Percentiles rank a stretch among this genome's conserved stretches.
Evolutionary conservation across 2,329 filamentous ascomycete species (phyloP).

Genomic region (Claviceps spartinae): DNA sequence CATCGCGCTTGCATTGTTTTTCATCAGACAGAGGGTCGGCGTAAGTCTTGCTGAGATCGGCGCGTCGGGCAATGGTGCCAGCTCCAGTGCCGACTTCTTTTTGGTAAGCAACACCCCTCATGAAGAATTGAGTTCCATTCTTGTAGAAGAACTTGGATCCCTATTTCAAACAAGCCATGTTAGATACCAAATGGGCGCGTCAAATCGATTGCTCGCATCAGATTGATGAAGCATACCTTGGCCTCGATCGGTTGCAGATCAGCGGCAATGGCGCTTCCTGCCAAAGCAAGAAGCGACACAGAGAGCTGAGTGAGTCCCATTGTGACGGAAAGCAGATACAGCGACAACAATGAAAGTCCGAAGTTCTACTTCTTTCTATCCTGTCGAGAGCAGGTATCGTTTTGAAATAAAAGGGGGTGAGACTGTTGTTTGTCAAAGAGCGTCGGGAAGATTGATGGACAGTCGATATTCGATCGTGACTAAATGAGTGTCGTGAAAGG

Average conservation of each 20-base stretch:
- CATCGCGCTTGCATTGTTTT: constrained; percentile 64
- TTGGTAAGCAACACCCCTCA: constrained; percentile 93
- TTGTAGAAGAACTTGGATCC: constrained; percentile 84
- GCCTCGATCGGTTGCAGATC: constrained; percentile 47
- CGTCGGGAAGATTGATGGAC: constrained; percentile 1
- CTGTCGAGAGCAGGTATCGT: not conserved
- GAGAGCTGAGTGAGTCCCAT: constrained; percentile 22
- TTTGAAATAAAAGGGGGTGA: not conserved
- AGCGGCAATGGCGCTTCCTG: constrained; percentile 27
- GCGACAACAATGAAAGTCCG: not conserved
- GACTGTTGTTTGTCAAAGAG: not conserved
- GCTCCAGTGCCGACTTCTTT: constrained; percentile 53
- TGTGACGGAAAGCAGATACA: constrained; percentile 6
- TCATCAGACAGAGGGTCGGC: constrained; percentile 70
- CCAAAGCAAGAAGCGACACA: constrained; percentile 25
- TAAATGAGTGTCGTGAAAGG: constrained; percentile 8
- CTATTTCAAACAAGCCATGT: constrained; percentile 21
- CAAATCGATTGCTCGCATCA: not conserved
- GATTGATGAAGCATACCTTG: constrained; percentile 39
- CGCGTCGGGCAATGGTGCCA: constrained; percentile 24
- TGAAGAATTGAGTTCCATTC: constrained; percentile 56
- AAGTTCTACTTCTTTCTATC: not conserved
- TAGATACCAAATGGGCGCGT: not conserved
- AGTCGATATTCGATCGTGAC: not conserved
- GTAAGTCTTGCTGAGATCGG: constrained; percentile 37